Percentiles rank a stretch among this genome's conserved stretches.
Conservation (phyloP, 257 asterid species). For the Jaltomata sinuosa region DNA sequence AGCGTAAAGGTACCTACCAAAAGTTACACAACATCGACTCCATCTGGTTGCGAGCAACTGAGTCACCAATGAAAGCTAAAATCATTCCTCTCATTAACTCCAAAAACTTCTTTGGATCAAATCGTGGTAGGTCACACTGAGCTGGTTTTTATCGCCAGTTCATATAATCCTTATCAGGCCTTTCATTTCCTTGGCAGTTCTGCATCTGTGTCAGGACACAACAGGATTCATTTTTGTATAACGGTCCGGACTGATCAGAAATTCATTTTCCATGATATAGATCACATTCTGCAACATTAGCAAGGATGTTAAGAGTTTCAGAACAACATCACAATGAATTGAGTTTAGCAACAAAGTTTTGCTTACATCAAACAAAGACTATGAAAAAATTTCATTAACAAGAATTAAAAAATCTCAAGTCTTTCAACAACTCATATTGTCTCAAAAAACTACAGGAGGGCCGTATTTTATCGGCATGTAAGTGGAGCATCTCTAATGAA, state of each 20-base stretch:
- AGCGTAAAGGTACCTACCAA: slow-evolving; percentile 61
- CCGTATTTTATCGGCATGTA: not conserved
- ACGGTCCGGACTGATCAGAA: slow-evolving; percentile 56
- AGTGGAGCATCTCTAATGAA: not conserved
- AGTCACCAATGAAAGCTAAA: slow-evolving; percentile 90
- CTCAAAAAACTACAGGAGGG: not conserved
- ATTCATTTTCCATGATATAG: slow-evolving; percentile 80
- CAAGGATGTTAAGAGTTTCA: not conserved
- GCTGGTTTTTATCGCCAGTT: slow-evolving; percentile 92
- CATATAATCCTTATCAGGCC: slow-evolving; percentile 89
- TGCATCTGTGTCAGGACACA: slow-evolving; percentile 82
- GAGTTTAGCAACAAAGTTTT: not conserved
- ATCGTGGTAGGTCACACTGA: slow-evolving; percentile 71
- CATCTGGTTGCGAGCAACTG: slow-evolving; percentile 97
- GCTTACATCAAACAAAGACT: not conserved
- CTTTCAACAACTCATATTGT: not conserved
- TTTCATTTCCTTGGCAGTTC: slow-evolving; percentile 95
- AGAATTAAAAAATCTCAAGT: not conserved
- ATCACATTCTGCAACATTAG: slow-evolving; percentile 59
- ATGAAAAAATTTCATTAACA: not conserved
- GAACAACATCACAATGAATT: not conserved
- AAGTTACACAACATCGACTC: slow-evolving; percentile 87
- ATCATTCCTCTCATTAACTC: slow-evolving; percentile 89
- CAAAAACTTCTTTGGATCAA: slow-evolving; percentile 64
- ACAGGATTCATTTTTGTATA: slow-evolving; percentile 78